phyloP scores from a whole-genome alignment of 1,284 basidiomycete genomes.

The Ganoderma boninense region DNA sequence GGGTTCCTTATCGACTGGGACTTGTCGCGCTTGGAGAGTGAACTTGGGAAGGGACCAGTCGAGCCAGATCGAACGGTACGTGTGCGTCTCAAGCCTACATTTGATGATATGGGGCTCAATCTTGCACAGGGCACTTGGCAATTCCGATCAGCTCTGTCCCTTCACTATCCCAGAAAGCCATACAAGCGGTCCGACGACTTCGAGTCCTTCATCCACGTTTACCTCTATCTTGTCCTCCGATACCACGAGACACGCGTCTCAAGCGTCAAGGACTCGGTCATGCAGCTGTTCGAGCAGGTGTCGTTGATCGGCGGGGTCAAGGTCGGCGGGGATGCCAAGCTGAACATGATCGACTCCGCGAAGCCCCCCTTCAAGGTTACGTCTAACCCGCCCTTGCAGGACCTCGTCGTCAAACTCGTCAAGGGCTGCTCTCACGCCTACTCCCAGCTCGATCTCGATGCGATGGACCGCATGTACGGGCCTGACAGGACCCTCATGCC shows the following conservation, averaged over 20 bases:
- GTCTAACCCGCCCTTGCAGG: not conserved
- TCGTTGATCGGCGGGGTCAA: not conserved
- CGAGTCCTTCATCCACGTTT: slow-evolving; percentile 24
- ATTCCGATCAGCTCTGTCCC: slow-evolving; percentile 16
- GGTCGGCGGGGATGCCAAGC: not conserved
- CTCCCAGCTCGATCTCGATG: not conserved
- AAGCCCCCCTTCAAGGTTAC: not conserved
- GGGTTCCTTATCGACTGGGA: slow-evolving; percentile 24
- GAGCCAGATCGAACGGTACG: slow-evolving; percentile 12
- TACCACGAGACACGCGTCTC: not conserved
- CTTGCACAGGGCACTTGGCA: slow-evolving; percentile 27
- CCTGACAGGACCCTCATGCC: too few species aligned
- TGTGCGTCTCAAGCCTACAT: not conserved
- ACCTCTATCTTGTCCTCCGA: not conserved
- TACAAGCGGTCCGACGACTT: slow-evolving; percentile 26
- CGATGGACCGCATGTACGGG: not conserved
- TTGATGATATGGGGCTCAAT: not conserved
- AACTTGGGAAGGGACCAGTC: not conserved
- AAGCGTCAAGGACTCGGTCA: not conserved
- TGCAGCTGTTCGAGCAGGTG: not conserved
- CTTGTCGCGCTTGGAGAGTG: not conserved
- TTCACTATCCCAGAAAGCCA: slow-evolving; percentile 13
- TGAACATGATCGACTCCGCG: not conserved
- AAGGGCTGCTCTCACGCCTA: not conserved
- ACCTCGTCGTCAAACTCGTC: not conserved